Base-by-base conservation (phyloP, 495 filamentous ascomycete species). In the Xylaria nigripes region DNA sequence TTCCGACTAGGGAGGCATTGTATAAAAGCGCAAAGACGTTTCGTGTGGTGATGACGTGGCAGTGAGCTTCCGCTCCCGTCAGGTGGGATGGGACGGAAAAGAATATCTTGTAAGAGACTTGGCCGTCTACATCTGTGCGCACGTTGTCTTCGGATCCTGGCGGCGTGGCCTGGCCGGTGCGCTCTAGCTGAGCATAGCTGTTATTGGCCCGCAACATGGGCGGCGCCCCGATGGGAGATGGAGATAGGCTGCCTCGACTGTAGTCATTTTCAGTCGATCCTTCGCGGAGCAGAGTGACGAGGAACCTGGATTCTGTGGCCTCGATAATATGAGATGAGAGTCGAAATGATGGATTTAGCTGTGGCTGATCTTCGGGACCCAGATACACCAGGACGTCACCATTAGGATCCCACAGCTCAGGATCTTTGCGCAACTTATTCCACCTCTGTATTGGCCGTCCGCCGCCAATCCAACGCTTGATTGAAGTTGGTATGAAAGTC, bases 21-120 rank as follows among this genome's bases (percentile, higher is more conserved):
- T 72, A 76, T 1, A 85, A 63, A n/a, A 84, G 65, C 1, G 81
- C 81, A 61, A 86, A 82, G 45, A 85, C 74, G 57, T 86, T 85
- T 38, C 82, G 72, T 6, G 81, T 84, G 1, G 82, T 80, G 50
- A 83, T 71, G 46, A 81, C 76, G 54, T 83, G 68, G 7, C 79
- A 69, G 10, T 80, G 61, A 19, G 71, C 64, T 6, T 79, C 78
- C 0, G 65, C 55, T 50, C 72, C 77, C 50, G 70, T 65, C 41
- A 70, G 48, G 38, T 74, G 72, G 15, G 68, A 56, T 6, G 75
- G 79, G 0, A 77, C 61, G 3, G 79, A 74, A 54, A 84, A 81
- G 63, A 74, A 80, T 54, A 85, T 73, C 59, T 79, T 75, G 57
- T 83, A 80, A n/a, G 73, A 76, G 48, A 81, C 73, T 46, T 77